Conservation (phyloP, 1,284 basidiomycete species). For the Cryptococcus jaspeensis region DNA sequence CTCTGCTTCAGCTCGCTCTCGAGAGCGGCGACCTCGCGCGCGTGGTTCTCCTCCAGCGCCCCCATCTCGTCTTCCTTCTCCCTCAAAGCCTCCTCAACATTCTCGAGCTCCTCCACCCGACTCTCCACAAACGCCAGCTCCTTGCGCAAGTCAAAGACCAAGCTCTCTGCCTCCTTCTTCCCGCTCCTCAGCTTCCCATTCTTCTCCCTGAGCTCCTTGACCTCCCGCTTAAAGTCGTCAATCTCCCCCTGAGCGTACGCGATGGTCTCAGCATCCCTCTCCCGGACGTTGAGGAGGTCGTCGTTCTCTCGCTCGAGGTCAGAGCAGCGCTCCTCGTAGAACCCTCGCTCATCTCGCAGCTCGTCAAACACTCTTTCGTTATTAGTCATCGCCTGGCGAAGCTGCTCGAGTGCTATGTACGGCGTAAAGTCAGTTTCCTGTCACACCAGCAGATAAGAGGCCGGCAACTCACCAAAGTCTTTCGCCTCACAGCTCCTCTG, state of each 20-base stretch:
- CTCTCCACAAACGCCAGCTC: slow-evolving; percentile 10
- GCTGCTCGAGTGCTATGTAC: slow-evolving; percentile 20
- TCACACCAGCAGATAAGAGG: background rate
- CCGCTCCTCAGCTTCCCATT: background rate
- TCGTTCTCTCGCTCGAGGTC: slow-evolving; percentile 6
- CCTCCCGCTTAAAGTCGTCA: background rate
- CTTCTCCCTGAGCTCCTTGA: background rate
- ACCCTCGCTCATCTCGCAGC: slow-evolving; percentile 15
- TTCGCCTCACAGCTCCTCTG: slow-evolving; percentile 8
- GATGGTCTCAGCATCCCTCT: background rate
- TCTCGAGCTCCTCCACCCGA: slow-evolving; percentile 1
- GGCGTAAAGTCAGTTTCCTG: background rate
- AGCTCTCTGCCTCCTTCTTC: slow-evolving; percentile 6
- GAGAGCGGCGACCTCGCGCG: background rate
- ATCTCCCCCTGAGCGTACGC: background rate
- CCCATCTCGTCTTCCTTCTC: slow-evolving; percentile 6
- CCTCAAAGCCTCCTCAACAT: background rate
- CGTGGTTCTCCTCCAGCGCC: background rate
- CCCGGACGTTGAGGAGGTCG: background rate
- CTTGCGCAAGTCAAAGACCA: slow-evolving; percentile 4
- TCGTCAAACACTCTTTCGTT: slow-evolving; percentile 29
- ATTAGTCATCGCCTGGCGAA: slow-evolving; percentile 22
- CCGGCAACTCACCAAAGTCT: slow-evolving; percentile 3
- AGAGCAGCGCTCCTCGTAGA: slow-evolving; percentile 7
- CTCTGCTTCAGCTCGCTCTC: background rate